Percentiles rank a stretch among this genome's conserved stretches.
Evolutionary conservation across 768 basidiomycete species (phyloP).

Genomic region (Suillus sp.): DNA sequence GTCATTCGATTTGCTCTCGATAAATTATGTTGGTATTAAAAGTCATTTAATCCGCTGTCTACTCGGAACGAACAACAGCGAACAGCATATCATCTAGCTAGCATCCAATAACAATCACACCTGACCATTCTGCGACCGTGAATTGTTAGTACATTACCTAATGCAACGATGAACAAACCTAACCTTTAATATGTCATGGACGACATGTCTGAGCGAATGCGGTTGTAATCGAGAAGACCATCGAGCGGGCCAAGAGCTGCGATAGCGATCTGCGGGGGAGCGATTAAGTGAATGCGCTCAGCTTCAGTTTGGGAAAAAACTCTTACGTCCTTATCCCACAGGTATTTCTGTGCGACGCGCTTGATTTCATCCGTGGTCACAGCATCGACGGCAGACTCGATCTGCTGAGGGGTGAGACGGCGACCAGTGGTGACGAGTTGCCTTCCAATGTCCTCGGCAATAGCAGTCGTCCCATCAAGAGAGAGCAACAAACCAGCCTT

Average conservation of each 20-base stretch:
- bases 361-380: conserved; percentile 89
- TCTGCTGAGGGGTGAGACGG: conserved; percentile 89
- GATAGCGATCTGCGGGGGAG: conserved; percentile 63
- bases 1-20: not conserved
- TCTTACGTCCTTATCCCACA: conserved; percentile 94
- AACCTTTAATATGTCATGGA: conserved; percentile 65
- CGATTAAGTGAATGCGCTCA: conserved; percentile 13
- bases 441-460: conserved; percentile 98
- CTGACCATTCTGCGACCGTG: not conserved
- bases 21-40: conserved; percentile 15
- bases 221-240: conserved; percentile 93
- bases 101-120: conserved; percentile 5
- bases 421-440: conserved; percentile 94
- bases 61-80: conserved; percentile 23
- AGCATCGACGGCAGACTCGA: conserved; percentile 89
- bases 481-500: conserved; percentile 91
- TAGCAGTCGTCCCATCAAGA: conserved; percentile 93
- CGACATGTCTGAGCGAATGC: conserved; percentile 81
- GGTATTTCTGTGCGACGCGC: conserved; percentile 92
- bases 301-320: conserved; percentile 8
- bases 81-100: conserved; percentile 26
- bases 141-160: not conserved
- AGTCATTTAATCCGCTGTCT: conserved; percentile 24
- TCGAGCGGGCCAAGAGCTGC: conserved; percentile 91
- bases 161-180: not conserved